Conservation (phyloP, 192 early-diverging fungal genomes). For the Spizellomyces punctatus region DNA sequence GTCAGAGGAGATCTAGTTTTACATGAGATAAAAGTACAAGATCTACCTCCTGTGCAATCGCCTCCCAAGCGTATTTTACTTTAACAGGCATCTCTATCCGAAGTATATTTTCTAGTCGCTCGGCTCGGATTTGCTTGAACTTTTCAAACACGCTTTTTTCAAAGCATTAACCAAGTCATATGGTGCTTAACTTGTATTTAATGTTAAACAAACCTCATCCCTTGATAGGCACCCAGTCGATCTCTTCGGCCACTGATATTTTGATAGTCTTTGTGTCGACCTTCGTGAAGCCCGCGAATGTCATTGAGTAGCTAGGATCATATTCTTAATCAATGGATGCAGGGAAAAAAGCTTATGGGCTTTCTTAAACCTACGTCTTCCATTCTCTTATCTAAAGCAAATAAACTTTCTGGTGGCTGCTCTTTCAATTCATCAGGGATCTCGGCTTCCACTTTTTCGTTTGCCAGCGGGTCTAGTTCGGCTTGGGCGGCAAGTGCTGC, state of each 20-base stretch:
- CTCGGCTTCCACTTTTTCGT: conserved; percentile 43
- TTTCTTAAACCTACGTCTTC: conserved; percentile 46
- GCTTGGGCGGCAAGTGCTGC: conserved; percentile 26
- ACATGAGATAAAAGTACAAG: background rate
- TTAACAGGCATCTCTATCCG: conserved; percentile 38
- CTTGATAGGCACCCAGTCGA: conserved; percentile 40
- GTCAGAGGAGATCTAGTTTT: background rate
- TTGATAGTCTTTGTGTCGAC: conserved; percentile 53
- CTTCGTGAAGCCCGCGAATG: conserved; percentile 41
- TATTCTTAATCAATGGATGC: background rate
- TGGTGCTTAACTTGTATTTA: background rate
- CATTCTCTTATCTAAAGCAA: conserved; percentile 50
- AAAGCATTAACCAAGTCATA: conserved; percentile 5
- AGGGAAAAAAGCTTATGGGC: too few relatives aligned
- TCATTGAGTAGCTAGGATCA: conserved; percentile 45
- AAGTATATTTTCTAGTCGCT: conserved; percentile 38
- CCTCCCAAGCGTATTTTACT: conserved; percentile 12
- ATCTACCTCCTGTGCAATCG: conserved; percentile 41
- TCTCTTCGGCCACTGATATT: conserved; percentile 40
- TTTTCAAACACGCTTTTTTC: conserved; percentile 41
- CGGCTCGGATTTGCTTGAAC: conserved; percentile 44
- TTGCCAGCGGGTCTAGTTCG: conserved; percentile 26
- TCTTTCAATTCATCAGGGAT: conserved; percentile 54
- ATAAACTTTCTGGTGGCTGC: conserved; percentile 43
- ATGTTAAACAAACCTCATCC: conserved; percentile 23